phyloP scores from a whole-genome alignment of 2,329 filamentous ascomycete genomes.

The Fonsecaea pedrosoi region DNA sequence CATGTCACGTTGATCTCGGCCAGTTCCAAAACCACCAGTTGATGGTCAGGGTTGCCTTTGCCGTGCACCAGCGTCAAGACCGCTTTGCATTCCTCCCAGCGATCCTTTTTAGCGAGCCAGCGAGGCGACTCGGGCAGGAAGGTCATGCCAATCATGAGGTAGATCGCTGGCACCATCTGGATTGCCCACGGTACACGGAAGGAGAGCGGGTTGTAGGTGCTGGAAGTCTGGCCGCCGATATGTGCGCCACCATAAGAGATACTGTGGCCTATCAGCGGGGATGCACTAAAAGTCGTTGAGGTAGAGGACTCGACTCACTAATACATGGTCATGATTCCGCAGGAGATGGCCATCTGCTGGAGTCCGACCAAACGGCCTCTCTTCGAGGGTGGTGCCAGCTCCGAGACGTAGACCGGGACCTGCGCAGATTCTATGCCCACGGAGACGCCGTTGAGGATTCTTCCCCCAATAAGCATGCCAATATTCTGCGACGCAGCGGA shows the following conservation, averaged over 20 bases:
- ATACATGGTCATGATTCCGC: slow-evolving; percentile 48
- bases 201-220: slow-evolving; percentile 31
- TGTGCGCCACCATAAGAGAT: slow-evolving; percentile 46
- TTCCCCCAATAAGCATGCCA: no score
- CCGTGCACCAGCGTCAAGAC: slow-evolving; percentile 66
- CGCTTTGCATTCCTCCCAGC: slow-evolving; percentile 60
- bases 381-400: slow-evolving; percentile 53
- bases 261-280: no score
- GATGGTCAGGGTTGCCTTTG: slow-evolving; percentile 67
- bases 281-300: no score
- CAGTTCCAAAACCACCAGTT: slow-evolving; percentile 69
- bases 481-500: no score
- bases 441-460: slow-evolving; percentile 68
- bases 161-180: slow-evolving; percentile 52
- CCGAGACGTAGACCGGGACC: slow-evolving; percentile 72
- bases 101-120: slow-evolving; percentile 67
- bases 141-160: slow-evolving; percentile 46
- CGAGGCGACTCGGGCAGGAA: slow-evolving; percentile 63
- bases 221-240: slow-evolving; percentile 57
- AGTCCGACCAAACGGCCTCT: slow-evolving; percentile 48
- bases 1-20: slow-evolving; percentile 54
- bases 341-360: slow-evolving; percentile 48
- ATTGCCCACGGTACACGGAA: slow-evolving; percentile 58
- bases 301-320: no score
- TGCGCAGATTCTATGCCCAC: slow-evolving; percentile 76